Evolutionary conservation across 1,284 basidiomycete species (phyloP), one percentile per base, ranked within the genome.

Genomic region (Leccinum angustisporum): DNA sequence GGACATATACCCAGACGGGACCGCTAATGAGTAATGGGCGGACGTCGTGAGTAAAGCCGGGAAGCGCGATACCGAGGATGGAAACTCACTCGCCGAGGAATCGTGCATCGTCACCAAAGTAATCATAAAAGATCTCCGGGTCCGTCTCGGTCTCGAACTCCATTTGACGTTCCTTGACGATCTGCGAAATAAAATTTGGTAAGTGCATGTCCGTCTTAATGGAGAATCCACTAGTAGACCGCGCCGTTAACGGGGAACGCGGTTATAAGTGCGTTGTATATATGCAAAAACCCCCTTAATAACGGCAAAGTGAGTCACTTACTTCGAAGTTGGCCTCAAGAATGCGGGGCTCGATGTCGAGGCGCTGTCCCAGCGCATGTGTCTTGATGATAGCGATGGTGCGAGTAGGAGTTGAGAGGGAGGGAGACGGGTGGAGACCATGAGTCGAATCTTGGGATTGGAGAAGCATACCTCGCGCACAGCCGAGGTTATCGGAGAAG

Each of bases 1-100:
- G 86, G 51, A 93, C 88, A 75, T 92, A 93, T 25, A 93, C 90
- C 90, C 91, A 92, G 30, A 92, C 90, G 18, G 91, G 88, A 61
- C 89, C 91, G 67, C 90, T 92, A 64, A 55, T 60, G 36, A 36
- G 57, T 57, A 43, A 18, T 27, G 16, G 54, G 51, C 18, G 27
- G 16, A 11, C 16, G 43, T 51, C 46, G 31, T 56, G 54, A 63
- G 62, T 43, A 62, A 59, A 55, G 48, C 56, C 0, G 56, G 56
- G 18, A 63, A 64, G 18, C 55, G 55, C n/a, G 65, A 54, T 25
- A 54, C 61, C 52, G 14, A 56, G 50, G 50, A 36, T 1, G 57
- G 56, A 43, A 51, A 83, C 88, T 80, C 76, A 92, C 90, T 92
- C 88, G 61, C 82, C 83, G 63, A 92, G 81, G 55, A 84, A 87